phyloP scores from a whole-genome alignment of 305 asterid species.

The Ajuga reptans region DNA sequence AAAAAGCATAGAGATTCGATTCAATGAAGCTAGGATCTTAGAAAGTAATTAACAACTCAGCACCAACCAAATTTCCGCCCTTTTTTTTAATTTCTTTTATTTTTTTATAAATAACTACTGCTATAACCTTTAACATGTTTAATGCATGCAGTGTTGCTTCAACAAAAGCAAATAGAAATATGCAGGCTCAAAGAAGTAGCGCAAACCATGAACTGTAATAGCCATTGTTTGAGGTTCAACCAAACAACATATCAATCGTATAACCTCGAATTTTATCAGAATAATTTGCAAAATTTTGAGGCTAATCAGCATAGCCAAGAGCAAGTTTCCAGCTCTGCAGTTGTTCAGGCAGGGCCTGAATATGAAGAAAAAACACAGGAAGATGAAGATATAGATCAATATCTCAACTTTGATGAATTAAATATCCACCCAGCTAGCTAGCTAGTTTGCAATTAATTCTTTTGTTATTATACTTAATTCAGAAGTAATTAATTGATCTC shows the following conservation, averaged over 20 bases:
- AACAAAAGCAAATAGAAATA: conserved; percentile 20
- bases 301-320: neutral
- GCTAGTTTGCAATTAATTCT: neutral
- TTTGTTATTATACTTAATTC: too few relatives aligned
- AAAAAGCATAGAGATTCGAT: neutral
- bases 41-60: neutral
- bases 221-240: too few relatives aligned
- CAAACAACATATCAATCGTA: neutral
- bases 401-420: neutral
- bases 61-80: too few relatives aligned
- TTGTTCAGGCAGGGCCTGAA: neutral
- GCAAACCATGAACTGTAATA: too few relatives aligned
- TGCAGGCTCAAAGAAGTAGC: conserved; percentile 17
- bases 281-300: neutral
- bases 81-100: too few relatives aligned
- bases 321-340: neutral
- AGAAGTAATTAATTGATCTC: too few relatives aligned
- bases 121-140: neutral
- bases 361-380: neutral
- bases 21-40: neutral
- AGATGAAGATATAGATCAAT: neutral
- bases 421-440: neutral
- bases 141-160: conserved; percentile 17
- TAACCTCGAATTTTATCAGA: neutral
- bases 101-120: too few relatives aligned